These are phyloP conservation scores for Mercurialis annua DNA, from an alignment of 345 rosid genomes.

Conservation along the genomic window DNA sequence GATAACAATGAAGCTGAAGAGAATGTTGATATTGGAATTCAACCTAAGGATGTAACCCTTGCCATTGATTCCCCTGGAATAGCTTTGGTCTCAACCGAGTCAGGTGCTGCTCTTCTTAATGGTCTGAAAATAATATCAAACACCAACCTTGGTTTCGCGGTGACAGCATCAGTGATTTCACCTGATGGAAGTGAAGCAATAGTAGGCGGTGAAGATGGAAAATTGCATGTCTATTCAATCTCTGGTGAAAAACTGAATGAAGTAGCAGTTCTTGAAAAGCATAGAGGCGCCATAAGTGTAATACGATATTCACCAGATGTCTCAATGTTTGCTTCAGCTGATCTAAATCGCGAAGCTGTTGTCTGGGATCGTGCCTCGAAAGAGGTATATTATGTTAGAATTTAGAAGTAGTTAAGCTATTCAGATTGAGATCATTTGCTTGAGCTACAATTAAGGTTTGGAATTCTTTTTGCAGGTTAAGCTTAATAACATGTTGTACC, in stretches of 20 bases:
- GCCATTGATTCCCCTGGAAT: conserved; percentile 65
- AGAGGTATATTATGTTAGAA: conserved; percentile 55
- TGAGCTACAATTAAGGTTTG: background rate
- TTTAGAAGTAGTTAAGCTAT: background rate
- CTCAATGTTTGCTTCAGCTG: conserved; percentile 92
- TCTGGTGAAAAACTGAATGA: conserved; percentile 62
- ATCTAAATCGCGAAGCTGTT: conserved; percentile 79
- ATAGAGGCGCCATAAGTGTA: conserved; percentile 81
- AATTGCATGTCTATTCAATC: conserved; percentile 63
- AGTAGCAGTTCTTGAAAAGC: conserved; percentile 78
- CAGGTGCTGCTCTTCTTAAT: conserved; percentile 71
- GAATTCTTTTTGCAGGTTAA: conserved; percentile 41
- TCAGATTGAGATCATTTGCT: too few species aligned
- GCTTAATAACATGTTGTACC: conserved; percentile 82
- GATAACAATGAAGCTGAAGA: conserved; percentile 66
- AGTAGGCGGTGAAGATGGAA: conserved; percentile 79
- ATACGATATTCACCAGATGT: conserved; percentile 83
- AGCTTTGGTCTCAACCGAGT: conserved; percentile 61
- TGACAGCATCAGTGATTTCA: conserved; percentile 70
- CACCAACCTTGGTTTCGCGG: conserved; percentile 63
- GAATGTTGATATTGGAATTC: conserved; percentile 63
- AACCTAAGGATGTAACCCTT: conserved; percentile 80
- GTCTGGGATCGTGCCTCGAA: conserved; percentile 78
- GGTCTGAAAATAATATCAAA: conserved; percentile 65
- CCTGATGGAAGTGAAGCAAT: conserved; percentile 95